These are phyloP conservation scores for Mycena chlorophos DNA, from an alignment of 768 basidiomycete genomes.

Conservation along the genomic window DNA sequence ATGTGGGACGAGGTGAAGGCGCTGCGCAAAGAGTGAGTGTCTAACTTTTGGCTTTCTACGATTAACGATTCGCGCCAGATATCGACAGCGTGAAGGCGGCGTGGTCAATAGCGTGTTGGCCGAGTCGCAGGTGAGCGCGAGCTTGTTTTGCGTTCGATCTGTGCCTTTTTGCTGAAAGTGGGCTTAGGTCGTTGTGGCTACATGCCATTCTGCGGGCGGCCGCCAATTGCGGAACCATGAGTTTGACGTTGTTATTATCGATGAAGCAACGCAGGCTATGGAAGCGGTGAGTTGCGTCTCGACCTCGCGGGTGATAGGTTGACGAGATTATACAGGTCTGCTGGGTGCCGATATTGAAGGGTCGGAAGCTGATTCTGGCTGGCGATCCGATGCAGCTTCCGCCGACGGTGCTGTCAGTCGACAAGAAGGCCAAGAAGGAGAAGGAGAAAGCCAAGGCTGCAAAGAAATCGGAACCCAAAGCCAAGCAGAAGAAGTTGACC, in stretches of 20 bases:
- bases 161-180: neutral
- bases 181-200: constrained; percentile 80
- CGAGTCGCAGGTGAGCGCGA: constrained; percentile 66
- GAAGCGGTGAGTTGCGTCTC: constrained; percentile 67
- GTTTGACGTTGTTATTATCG: constrained; percentile 95
- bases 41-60: constrained; percentile 1
- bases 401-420: constrained; percentile 81
- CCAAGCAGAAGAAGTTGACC: constrained; percentile 14
- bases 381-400: constrained; percentile 97
- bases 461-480: constrained; percentile 7
- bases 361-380: constrained; percentile 84
- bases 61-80: constrained; percentile 46
- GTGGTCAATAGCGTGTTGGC: constrained; percentile 80
- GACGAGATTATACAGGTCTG: constrained; percentile 56
- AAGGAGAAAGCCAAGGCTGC: constrained; percentile 2
- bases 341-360: constrained; percentile 95
- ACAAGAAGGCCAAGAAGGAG: constrained; percentile 40
- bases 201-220: constrained; percentile 92
- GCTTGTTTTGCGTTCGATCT: neutral
- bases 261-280: constrained; percentile 95
- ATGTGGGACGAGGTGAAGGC: constrained; percentile 87
- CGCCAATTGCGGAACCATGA: constrained; percentile 71
- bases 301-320: constrained; percentile 11
- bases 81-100: constrained; percentile 83
- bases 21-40: constrained; percentile 82